phyloP scores from a whole-genome alignment of 1,139 yeast genomes.

The Saccharomyces hybrid region DNA sequence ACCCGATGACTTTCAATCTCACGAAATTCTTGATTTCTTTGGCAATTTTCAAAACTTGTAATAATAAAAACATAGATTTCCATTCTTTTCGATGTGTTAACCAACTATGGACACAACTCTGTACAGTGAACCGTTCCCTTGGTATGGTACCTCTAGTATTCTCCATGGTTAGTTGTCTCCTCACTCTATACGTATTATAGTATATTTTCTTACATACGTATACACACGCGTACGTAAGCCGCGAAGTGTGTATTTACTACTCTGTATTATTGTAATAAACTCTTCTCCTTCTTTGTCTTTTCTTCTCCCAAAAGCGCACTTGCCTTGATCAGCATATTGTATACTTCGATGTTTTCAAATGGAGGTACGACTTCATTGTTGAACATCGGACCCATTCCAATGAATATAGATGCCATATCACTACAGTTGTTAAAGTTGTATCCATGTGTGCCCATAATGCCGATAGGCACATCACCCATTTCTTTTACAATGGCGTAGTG shows the following conservation, averaged over 20 bases:
- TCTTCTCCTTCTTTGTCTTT: neutral
- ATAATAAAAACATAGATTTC: neutral
- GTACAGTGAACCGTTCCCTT: constrained; percentile 10
- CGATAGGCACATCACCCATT: neutral
- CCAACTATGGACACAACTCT: constrained; percentile 6
- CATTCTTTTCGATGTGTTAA: neutral
- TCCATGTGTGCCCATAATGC: constrained; percentile 67
- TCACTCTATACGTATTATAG: constrained; percentile 20
- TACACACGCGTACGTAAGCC: constrained; percentile 2
- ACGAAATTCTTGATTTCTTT: constrained; percentile 16
- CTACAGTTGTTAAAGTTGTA: constrained; percentile 61
- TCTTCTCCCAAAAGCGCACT: neutral
- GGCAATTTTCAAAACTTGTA: constrained; percentile 1
- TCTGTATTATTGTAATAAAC: constrained; percentile 2
- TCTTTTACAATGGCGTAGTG: neutral
- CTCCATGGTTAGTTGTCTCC: constrained; percentile 16
- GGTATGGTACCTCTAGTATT: constrained; percentile 21
- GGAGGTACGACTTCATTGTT: constrained; percentile 44
- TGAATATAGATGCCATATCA: constrained; percentile 73
- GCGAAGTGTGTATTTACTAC: neutral
- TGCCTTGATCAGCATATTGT: constrained; percentile 1
- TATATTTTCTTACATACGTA: constrained; percentile 6
- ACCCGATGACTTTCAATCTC: constrained; percentile 28
- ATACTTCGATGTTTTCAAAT: constrained; percentile 57
- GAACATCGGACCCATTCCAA: constrained; percentile 76